Evolutionary conservation across 805 yeast genomes (phyloP).

Genomic region (Nakazawaea ernobii): DNA sequence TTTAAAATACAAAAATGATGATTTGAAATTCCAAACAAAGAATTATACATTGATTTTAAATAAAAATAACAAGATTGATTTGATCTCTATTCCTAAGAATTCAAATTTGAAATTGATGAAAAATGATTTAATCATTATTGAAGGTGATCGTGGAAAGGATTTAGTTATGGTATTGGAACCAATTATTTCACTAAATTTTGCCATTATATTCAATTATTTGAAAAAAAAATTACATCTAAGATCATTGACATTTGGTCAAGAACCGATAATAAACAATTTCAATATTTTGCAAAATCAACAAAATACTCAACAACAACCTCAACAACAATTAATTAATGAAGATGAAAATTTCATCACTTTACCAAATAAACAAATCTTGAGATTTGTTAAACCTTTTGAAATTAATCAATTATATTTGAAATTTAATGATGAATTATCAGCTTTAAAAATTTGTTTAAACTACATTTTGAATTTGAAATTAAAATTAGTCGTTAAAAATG

Average conservation of each 20-base stretch:
- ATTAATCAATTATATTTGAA: constrained; percentile 55
- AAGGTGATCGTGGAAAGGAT: constrained; percentile 83
- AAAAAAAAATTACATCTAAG: constrained; percentile 68
- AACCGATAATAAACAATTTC: constrained; percentile 13
- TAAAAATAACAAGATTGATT: constrained; percentile 49
- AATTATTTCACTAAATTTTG: constrained; percentile 52
- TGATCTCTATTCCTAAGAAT: constrained; percentile 59
- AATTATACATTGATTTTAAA: constrained; percentile 29
- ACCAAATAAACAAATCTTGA: constrained; percentile 71
- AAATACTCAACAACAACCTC: constrained; percentile 3
- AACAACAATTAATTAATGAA: constrained; percentile 33
- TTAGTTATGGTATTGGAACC: constrained; percentile 70
- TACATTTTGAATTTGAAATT: constrained; percentile 32
- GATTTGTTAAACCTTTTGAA: constrained; percentile 74
- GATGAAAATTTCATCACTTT: constrained; percentile 61
- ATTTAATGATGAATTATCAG: constrained; percentile 66
- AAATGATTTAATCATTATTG: constrained; percentile 68
- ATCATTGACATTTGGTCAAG: constrained; percentile 34
- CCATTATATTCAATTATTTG: constrained; percentile 65
- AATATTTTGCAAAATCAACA: constrained; percentile 20
- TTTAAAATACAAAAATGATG: constrained; percentile 38
- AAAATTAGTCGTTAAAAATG: constrained; percentile 58
- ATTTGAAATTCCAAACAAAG: constrained; percentile 32
- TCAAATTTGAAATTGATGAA: constrained; percentile 54
- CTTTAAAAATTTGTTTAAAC: constrained; percentile 57